phyloP scores from a whole-genome alignment of 352 stramenopile genomes.

The Aphanomyces invadans region DNA sequence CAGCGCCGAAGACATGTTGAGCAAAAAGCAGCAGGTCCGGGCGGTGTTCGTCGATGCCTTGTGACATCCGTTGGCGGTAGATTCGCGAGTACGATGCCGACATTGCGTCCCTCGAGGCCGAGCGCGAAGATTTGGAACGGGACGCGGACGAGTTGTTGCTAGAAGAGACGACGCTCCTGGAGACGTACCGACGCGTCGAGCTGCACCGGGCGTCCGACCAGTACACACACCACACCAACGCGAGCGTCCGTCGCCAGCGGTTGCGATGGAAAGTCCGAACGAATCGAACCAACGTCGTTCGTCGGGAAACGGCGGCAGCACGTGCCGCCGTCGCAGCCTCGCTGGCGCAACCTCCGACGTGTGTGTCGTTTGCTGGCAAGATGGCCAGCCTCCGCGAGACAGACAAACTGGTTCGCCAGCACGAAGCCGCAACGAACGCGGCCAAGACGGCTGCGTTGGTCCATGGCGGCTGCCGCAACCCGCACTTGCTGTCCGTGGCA shows the following conservation, averaged over 20 bases:
- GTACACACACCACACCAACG: constrained; percentile 36
- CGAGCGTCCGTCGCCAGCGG: constrained; percentile 42
- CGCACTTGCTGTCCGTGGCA: constrained; percentile 36
- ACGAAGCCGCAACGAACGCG: constrained; percentile 34
- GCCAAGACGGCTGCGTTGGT: constrained; percentile 31
- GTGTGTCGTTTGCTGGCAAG: constrained; percentile 44
- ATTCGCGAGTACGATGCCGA: constrained; percentile 53
- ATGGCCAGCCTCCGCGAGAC: constrained; percentile 42
- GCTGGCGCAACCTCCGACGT: constrained; percentile 44
- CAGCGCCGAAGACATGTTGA: constrained; percentile 69
- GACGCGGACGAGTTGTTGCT: constrained; percentile 63
- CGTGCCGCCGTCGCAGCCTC: constrained; percentile 34
- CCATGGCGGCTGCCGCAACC: constrained; percentile 7
- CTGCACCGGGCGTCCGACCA: constrained; percentile 35
- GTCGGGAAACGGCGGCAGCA: constrained; percentile 32
- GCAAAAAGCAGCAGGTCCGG: constrained; percentile 45
- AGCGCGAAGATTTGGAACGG: constrained; percentile 73
- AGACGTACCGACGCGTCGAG: constrained; percentile 52
- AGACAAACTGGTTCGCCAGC: constrained; percentile 36
- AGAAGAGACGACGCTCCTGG: constrained; percentile 53
- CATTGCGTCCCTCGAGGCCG: constrained; percentile 57
- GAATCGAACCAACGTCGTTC: constrained; percentile 42
- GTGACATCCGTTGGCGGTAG: not conserved
- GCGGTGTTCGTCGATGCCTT: not conserved
- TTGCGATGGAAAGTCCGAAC: constrained; percentile 58